A percentile compares a stretch with the other conserved stretches of the same genome.
Evolutionary conservation across 306 rosid genomes (phyloP).

Genomic region (Adenanthera pavonina): DNA sequence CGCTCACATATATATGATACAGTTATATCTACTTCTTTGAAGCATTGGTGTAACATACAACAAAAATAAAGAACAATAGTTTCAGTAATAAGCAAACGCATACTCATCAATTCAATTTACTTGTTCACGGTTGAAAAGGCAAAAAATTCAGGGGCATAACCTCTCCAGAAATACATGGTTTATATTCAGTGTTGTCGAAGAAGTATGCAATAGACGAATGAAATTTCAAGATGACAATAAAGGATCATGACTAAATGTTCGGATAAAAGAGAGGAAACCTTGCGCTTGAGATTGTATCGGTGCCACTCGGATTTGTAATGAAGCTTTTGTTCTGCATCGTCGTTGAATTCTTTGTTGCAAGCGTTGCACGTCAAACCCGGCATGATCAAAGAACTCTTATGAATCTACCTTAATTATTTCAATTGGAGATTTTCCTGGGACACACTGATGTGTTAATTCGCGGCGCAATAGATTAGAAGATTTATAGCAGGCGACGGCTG

Average conservation of each 20-base stretch:
- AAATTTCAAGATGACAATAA: not conserved
- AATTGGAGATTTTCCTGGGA: not conserved
- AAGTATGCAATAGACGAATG: not conserved
- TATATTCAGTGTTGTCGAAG: not conserved
- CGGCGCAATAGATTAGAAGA: not conserved
- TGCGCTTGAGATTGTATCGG: conserved; percentile 99
- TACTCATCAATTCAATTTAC: not conserved
- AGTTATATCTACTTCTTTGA: not conserved
- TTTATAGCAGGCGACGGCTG: conserved; percentile 24
- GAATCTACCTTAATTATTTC: not conserved
- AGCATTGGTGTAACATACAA: not conserved
- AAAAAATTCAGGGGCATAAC: not conserved
- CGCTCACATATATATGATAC: not conserved
- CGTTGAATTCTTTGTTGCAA: conserved; percentile 83
- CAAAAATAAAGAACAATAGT: not conserved
- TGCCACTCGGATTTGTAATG: conserved; percentile 99
- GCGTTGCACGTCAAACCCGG: conserved; percentile 79
- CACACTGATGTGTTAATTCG: not conserved
- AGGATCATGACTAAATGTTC: not conserved
- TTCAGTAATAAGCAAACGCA: not conserved
- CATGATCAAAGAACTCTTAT: conserved; percentile 45
- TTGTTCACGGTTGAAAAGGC: not conserved
- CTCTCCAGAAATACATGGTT: not conserved
- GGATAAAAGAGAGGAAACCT: conserved; percentile 49
- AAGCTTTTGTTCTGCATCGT: conserved; percentile 70